phyloP scores from a whole-genome alignment of 1,284 basidiomycete genomes.

The Malassezia vespertilionis region DNA sequence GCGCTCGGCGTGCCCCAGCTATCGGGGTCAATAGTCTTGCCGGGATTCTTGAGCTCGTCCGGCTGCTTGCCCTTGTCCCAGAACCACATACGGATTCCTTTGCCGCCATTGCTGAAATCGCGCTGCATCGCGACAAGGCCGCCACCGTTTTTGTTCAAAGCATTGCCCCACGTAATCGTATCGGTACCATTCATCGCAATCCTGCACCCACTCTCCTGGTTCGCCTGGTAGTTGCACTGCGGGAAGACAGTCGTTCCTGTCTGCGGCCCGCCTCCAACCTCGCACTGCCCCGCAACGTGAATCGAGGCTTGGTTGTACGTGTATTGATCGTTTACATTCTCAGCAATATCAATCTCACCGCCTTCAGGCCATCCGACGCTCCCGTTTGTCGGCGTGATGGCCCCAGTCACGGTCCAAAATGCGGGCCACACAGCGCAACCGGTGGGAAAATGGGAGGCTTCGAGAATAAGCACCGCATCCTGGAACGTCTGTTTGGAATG shows the following conservation, averaged over 20 bases:
- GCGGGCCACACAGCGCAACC: slow-evolving; percentile 45
- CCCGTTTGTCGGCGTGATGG: slow-evolving; percentile 16
- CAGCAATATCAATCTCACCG: slow-evolving; percentile 45
- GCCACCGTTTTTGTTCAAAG: slow-evolving; percentile 33
- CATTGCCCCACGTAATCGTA: slow-evolving; percentile 27
- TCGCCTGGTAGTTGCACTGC: slow-evolving; percentile 29
- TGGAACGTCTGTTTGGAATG: slow-evolving; percentile 29
- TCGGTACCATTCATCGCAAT: slow-evolving; percentile 32
- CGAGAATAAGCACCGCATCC: slow-evolving; percentile 41
- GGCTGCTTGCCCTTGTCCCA: slow-evolving; percentile 26
- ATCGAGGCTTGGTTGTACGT: slow-evolving; percentile 24
- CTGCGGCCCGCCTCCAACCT: slow-evolving; percentile 14
- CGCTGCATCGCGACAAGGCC: slow-evolving; percentile 43
- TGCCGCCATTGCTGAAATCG: slow-evolving; percentile 30
- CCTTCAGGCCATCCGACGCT: slow-evolving; percentile 43
- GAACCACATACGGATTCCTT: slow-evolving; percentile 41
- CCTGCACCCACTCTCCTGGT: slow-evolving; percentile 30
- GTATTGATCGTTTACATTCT: slow-evolving; percentile 43
- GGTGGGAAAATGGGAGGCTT: slow-evolving; percentile 34
- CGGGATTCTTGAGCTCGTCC: slow-evolving; percentile 23
- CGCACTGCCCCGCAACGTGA: slow-evolving; percentile 30
- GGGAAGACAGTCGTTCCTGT: slow-evolving; percentile 24
- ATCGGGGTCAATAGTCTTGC: slow-evolving; percentile 22
- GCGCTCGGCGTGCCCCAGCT: slow-evolving; percentile 34
- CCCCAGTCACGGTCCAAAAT: slow-evolving; percentile 41